A percentile compares a stretch with the other conserved stretches of the same genome.
These are phyloP conservation scores for Elsinoe batatas DNA, from an alignment of 2,329 filamentous ascomycete species.

Conservation along the genomic window DNA sequence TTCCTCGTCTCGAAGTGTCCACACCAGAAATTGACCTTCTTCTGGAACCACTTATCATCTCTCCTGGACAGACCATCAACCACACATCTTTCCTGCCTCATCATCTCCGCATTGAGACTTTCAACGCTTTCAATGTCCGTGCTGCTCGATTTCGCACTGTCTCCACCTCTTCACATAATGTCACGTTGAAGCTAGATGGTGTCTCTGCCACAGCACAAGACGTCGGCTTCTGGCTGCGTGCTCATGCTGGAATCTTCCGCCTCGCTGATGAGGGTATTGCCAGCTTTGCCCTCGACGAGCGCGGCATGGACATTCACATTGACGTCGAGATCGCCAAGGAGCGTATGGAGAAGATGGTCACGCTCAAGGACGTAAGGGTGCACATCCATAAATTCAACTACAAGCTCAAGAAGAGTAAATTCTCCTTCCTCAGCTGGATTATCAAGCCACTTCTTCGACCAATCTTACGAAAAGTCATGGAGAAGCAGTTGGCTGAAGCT, in stretches of 20 bases:
- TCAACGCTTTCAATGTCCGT: slow-evolving; percentile 76
- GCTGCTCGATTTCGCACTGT: slow-evolving; percentile 66
- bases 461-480: slow-evolving; percentile 66
- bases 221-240: slow-evolving; percentile 78
- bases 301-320: slow-evolving; percentile 75
- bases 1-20: slow-evolving; percentile 80
- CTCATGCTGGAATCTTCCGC: slow-evolving; percentile 64
- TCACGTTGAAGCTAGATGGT: slow-evolving; percentile 72
- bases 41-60: slow-evolving; percentile 80
- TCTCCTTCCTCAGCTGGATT: slow-evolving; percentile 70
- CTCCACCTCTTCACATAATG: slow-evolving; percentile 53
- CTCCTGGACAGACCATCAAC: slow-evolving; percentile 77
- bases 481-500: slow-evolving; percentile 63
- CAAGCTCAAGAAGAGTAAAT: slow-evolving; percentile 61
- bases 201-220: slow-evolving; percentile 77
- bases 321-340: slow-evolving; percentile 77
- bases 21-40: slow-evolving; percentile 76
- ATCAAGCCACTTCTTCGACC: slow-evolving; percentile 76
- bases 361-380: slow-evolving; percentile 65
- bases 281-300: slow-evolving; percentile 74
- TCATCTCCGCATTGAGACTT: slow-evolving; percentile 67
- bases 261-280: slow-evolving; percentile 76
- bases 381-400: slow-evolving; percentile 82
- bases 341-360: slow-evolving; percentile 68
- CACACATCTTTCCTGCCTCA: slow-evolving; percentile 83